Evolutionary conservation across 2,329 filamentous ascomycete species (phyloP), one percentile per base, ranked within the genome.

Genomic region (Bimuria novae-zelandiae): DNA sequence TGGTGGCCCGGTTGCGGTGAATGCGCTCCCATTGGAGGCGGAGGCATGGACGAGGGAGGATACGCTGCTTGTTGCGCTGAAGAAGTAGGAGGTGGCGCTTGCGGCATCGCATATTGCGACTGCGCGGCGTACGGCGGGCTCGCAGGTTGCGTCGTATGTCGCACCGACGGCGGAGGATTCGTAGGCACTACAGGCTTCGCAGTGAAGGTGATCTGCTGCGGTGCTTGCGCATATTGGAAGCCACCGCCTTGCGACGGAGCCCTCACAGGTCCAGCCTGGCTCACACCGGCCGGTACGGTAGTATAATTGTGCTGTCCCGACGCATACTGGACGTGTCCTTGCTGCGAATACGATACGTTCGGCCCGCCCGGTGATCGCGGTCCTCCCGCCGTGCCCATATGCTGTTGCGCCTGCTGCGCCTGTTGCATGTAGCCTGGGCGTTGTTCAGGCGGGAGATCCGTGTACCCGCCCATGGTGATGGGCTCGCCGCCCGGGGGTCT

Each of bases 401-500:
- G 60, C 10, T 63, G 55, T 12, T 60, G 50, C 8, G 61, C 59
- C 22, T 52, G 42, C 19, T 62, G 61, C 11, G 59, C 56, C 35
- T 68, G 62, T 47, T 63, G 64, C 52, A 67, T 52, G 54, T 74
- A 78, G 30, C 70, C 73, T 2, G 76, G 75, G 4, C 77, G 67
- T 55, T 79, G 71, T 46, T 77, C 63, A 11, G 75, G 77, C 23
- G 77, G 77, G 8, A 77, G 68, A 55, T 79, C 76, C 21, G 67
- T 63, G 54, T 75, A 79, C 49, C 71, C 74, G 45, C 76, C 76
- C 75, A 77, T 78, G 43, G 75, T 77, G 29, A 76, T 71, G 56
- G 68, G 68, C 40, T 70, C 63, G 52, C 53, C 60, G 29, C 54
- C 52, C 16, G 46, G 12, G 22, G 62, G 61, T 61, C 69, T 73